Base-by-base conservation (phyloP, 2,329 filamentous ascomycete genomes). In the Westerdykella aurantiaca region DNA sequence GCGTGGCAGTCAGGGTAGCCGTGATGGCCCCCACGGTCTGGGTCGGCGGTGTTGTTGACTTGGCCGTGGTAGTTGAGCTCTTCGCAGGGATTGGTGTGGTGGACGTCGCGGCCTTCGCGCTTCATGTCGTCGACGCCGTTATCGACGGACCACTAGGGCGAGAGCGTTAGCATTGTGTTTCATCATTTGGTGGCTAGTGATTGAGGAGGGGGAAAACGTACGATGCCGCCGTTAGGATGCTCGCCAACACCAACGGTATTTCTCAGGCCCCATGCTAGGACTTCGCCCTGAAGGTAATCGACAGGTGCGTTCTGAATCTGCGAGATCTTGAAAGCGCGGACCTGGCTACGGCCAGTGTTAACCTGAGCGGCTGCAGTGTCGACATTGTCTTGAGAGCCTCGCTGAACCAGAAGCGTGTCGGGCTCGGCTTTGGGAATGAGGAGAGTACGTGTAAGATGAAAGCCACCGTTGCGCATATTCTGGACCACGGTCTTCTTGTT, bases 1-100 rank as follows among this genome's bases (percentile, higher is more conserved):
- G 82, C 71, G 53, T 81, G 82, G 67, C 84, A 88, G 38, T 73
- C 64, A 1, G 84, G 84, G 58, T 86, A 88, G n/a, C 84, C 84
- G 56, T 81, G 83, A 61, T 86, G 85, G 2, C 57, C 55, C 29
- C 67, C 70, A 56, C 69, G 61, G 31, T 63, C 49, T 4, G 55
- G 35, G 29, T 63, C 67, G 1, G 49, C 17, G 1, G 71, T 72
- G 22, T 70, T 69, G 39, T 74, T 72, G 7, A 84, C 66, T 45
- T 72, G 73, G 3, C 83, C 82, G 45, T 83, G 77, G 59, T 78
- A 85, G 63, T 86, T 86, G 57, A 87, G 68, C 64, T 86, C 81
- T 58, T 87, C 83, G 14, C 73, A 83, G 0, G 83, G 83, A 57
- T 86, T 86, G 51, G 82, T 71, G 42, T 76, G 60, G 55, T 83